A percentile compares a stretch with the other conserved stretches of the same genome.
These are phyloP conservation scores for Lepidium africanum DNA, from an alignment of 345 rosid species.

Conservation along the genomic window DNA sequence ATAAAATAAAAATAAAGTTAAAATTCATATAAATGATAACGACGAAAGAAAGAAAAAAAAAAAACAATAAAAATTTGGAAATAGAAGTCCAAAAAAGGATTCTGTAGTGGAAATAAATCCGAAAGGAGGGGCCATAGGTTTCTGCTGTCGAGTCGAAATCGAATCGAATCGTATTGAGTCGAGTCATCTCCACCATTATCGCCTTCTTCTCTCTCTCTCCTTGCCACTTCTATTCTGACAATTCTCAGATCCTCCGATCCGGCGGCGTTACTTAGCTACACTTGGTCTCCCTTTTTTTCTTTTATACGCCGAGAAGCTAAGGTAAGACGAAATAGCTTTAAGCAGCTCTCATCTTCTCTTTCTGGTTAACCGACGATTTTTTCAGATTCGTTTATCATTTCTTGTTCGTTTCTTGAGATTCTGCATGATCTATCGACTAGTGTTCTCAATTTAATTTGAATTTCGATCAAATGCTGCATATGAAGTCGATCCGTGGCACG, in stretches of 20 bases:
- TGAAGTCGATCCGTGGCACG: background rate
- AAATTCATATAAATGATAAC: background rate
- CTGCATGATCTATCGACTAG: constrained; percentile 1
- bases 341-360: background rate
- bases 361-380: background rate
- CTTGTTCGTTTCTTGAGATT: background rate
- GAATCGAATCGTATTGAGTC: constrained; percentile 3
- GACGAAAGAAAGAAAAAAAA: background rate
- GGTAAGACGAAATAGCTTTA: constrained; percentile 15
- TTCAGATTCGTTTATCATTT: constrained; percentile 12
- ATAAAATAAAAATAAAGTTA: background rate
- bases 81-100: constrained; percentile 24
- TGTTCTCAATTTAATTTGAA: background rate
- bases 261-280: constrained; percentile 23
- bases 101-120: constrained; percentile 28
- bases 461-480: constrained; percentile 11
- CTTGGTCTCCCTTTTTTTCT: background rate
- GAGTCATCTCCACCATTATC: constrained; percentile 29
- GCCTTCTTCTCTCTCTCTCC: constrained; percentile 16
- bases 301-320: background rate
- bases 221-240: constrained; percentile 16
- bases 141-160: constrained; percentile 25
- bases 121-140: constrained; percentile 28
- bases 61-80: background rate
- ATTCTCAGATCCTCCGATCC: constrained; percentile 23